Conservation (phyloP, 225 moss, liverwort and hornwort genomes). For the Straminergon stramineum region DNA sequence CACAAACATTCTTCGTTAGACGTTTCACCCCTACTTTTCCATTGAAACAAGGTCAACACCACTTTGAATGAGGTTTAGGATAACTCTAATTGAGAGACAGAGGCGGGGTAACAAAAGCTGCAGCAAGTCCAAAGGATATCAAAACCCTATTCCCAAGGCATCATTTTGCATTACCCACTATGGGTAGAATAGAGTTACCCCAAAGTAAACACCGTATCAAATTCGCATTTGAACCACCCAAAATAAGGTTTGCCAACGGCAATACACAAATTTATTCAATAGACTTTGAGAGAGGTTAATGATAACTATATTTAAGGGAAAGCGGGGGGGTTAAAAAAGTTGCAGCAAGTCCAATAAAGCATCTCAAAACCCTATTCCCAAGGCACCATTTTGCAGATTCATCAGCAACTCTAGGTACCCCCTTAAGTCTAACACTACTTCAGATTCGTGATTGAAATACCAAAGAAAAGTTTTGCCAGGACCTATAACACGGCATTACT, state of each 20-base stretch:
- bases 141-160: background rate
- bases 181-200: background rate
- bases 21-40: background rate
- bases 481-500: background rate
- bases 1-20: background rate
- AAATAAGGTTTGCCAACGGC: background rate
- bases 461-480: background rate
- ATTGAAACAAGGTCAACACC: background rate
- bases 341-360: constrained; percentile 8
- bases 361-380: background rate
- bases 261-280: background rate
- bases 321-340: constrained; percentile 42
- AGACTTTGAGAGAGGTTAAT: background rate
- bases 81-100: background rate
- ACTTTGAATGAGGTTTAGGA: background rate
- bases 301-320: background rate
- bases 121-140: background rate
- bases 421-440: background rate
- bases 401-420: background rate
- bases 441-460: background rate
- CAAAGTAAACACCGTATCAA: no score
- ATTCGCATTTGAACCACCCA: background rate
- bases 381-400: background rate
- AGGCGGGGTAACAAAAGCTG: no score
- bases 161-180: background rate